These are phyloP conservation scores for Trichosporon faecale DNA, from an alignment of 1,284 basidiomycete genomes.

Conservation along the genomic window DNA sequence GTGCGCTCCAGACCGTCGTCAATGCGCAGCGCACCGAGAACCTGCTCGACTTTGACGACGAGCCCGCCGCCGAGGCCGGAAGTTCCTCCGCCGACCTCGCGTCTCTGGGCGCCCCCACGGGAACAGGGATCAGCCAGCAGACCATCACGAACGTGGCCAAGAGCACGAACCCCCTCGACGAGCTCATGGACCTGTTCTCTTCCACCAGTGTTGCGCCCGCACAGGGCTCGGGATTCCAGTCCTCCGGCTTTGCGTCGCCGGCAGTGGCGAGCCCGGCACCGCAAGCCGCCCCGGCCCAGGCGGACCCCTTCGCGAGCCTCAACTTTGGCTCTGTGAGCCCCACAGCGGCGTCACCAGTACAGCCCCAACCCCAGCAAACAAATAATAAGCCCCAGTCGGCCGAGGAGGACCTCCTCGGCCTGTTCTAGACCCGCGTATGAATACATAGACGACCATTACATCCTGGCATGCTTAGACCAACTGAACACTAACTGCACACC, in stretches of 20 bases:
- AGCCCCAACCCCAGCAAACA: neutral
- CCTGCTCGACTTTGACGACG: conserved; percentile 81
- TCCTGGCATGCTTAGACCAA: too few species aligned
- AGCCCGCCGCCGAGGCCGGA: conserved; percentile 46
- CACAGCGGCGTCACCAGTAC: neutral
- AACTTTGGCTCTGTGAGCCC: neutral
- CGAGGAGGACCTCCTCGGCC: conserved; percentile 49
- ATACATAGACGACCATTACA: neutral
- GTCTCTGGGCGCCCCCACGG: neutral
- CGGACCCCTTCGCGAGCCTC: conserved; percentile 17
- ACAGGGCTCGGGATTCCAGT: neutral
- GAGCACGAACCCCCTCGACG: conserved; percentile 77
- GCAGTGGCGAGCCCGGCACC: conserved; percentile 22
- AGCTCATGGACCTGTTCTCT: conserved; percentile 83
- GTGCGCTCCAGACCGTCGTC: conserved; percentile 82
- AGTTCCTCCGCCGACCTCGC: neutral
- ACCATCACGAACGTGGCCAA: conserved; percentile 44
- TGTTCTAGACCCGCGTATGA: conserved; percentile 39
- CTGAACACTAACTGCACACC: too few species aligned
- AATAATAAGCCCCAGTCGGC: conserved; percentile 19
- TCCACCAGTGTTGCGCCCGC: conserved; percentile 51
- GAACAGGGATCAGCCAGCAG: conserved; percentile 29
- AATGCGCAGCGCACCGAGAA: conserved; percentile 90
- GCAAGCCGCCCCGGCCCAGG: neutral
- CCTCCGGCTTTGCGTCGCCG: conserved; percentile 8